Evolutionary conservation across 2,329 filamentous ascomycete species (phyloP), one percentile per base, ranked within the genome.

Genomic region (Fusarium sp.): DNA sequence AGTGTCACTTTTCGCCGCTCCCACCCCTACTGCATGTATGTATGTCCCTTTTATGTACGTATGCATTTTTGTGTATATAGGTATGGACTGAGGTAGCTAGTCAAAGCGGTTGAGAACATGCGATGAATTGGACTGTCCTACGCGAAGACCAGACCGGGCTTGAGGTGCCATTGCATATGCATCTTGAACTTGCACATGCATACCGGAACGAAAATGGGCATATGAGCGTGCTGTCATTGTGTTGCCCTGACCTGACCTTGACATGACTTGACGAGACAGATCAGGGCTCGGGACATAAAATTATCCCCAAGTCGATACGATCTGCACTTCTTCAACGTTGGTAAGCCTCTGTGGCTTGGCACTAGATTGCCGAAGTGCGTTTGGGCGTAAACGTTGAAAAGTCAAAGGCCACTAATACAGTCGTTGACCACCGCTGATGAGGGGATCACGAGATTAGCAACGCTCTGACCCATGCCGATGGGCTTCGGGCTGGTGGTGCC

Each of bases 381-480:
- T 50, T 65, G 37, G 59, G 58, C 57, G 59, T 58, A 49, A 60
- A 68, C 70, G 71, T 74, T 69, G 68, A 63, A 66, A 73, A 75
- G 71, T 62, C 56, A 71, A 70, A 74, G 54, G 72, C 73, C 71
- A 73, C 73, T 53, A 50, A 43, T 23, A 58, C 56, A 44, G 64
- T 54, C 65, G 39, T 37, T 63, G 49, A 66, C 52, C 52, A 70
- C 51, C 51, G 23, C 26, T 59, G 59, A 53, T 61, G 60, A 74
- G 56, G 70, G 54, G 46, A 75, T 74, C 70, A 75, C 66, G 66
- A 74, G 73, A 62, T 70, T 70, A 45, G 51, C 26, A 58, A 55
- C 65, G 71, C 73, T 74, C 68, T 74, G 73, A 73, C 71, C 71
- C 71, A 72, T 60, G 41, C 73, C 71, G 73, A 75, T 61, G 68